Conservation (phyloP, 2,329 filamentous ascomycete genomes). For the Thermothelomyces thermophilus region DNA sequence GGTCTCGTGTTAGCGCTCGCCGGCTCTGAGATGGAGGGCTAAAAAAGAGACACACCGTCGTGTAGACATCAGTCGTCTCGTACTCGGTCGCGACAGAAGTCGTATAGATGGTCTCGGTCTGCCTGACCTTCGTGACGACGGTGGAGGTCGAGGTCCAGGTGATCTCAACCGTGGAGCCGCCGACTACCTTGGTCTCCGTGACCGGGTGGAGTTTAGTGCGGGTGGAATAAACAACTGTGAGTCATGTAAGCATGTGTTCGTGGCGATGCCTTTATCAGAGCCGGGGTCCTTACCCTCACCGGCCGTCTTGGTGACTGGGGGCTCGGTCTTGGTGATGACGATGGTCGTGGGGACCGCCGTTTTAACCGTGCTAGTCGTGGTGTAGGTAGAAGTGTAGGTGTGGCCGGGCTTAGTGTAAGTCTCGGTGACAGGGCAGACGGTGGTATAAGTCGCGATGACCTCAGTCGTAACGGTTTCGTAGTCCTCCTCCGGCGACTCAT, state of each 20-base stretch:
- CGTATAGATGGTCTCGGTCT: conserved; percentile 32
- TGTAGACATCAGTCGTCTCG: conserved; percentile 33
- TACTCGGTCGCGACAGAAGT: conserved; percentile 31
- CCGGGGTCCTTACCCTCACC: conserved; percentile 19
- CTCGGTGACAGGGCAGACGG: conserved; percentile 39
- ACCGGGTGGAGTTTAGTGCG: conserved; percentile 40
- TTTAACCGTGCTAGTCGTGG: conserved; percentile 37
- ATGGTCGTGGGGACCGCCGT: conserved; percentile 27
- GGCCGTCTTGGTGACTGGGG: conserved; percentile 19
- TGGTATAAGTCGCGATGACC: conserved; percentile 24
- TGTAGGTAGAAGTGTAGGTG: conserved; percentile 40
- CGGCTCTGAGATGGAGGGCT: not conserved
- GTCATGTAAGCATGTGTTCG: conserved; percentile 24
- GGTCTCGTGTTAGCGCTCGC: not conserved
- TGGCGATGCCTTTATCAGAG: not conserved
- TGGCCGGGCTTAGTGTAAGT: conserved; percentile 34
- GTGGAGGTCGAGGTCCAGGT: conserved; percentile 37
- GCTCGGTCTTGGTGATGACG: conserved; percentile 20
- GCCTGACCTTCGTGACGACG: conserved; percentile 28
- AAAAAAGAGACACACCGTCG: conserved; percentile 21
- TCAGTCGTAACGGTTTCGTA: conserved; percentile 19
- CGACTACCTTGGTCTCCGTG: conserved; percentile 39
- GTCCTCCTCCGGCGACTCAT: not conserved
- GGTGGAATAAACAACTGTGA: conserved; percentile 33
- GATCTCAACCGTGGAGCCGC: conserved; percentile 35